These are phyloP conservation scores for Pelagomonas calceolata DNA, from an alignment of 108 stramenopile species.

Conservation along the genomic window DNA sequence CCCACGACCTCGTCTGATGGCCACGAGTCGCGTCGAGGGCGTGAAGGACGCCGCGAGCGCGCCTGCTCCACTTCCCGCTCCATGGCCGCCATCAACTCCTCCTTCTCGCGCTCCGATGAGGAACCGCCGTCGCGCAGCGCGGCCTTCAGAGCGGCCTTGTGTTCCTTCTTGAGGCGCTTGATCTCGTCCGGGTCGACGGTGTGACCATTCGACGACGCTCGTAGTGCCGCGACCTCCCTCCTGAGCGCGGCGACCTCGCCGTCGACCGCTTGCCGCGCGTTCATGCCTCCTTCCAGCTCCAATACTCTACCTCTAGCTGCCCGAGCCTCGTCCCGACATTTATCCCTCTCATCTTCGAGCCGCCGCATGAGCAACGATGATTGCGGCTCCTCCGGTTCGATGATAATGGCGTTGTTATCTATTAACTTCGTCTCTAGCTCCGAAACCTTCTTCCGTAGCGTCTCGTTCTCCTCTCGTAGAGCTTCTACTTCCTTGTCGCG, in stretches of 20 bases:
- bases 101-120: conserved; percentile 9
- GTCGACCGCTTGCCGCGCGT: background rate
- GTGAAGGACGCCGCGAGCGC: too few relatives aligned
- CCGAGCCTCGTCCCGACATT: background rate
- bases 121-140: background rate
- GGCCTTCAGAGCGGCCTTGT: background rate
- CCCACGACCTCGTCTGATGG: too few relatives aligned
- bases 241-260: background rate
- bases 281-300: background rate
- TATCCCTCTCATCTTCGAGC: background rate
- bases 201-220: background rate
- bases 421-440: background rate
- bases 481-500: background rate
- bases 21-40: too few relatives aligned
- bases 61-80: background rate
- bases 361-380: background rate
- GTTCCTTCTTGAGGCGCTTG: background rate
- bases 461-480: background rate
- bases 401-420: background rate
- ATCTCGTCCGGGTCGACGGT: background rate
- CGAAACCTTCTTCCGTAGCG: background rate
- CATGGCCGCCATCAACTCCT: conserved; percentile 4
- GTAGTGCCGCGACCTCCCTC: background rate
- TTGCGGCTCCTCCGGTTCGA: background rate
- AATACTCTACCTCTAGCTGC: background rate